A percentile compares a stretch with the other conserved stretches of the same genome.
These are phyloP conservation scores for Pseudogymnoascus destructans DNA, from an alignment of 2,329 filamentous ascomycete species.

Conservation along the genomic window DNA sequence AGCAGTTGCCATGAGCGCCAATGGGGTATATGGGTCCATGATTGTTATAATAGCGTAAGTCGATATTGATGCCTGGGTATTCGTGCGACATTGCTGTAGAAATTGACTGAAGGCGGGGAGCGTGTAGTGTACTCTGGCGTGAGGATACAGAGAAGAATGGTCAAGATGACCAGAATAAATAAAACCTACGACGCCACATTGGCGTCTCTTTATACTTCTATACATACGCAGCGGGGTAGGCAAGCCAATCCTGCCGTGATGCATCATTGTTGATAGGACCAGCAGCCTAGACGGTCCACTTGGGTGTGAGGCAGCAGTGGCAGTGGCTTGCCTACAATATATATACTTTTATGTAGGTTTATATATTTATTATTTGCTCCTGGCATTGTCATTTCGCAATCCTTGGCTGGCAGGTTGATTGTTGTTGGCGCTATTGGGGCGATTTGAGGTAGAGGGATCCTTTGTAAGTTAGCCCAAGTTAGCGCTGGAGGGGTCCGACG, in stretches of 20 bases:
- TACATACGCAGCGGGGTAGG: neutral
- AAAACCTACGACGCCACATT: neutral
- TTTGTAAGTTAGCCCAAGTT: no score
- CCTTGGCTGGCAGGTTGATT: neutral
- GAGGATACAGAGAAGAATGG: neutral
- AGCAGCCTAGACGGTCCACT: neutral
- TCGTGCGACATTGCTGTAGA: neutral
- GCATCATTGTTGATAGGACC: neutral
- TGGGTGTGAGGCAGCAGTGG: slow-evolving; percentile 1
- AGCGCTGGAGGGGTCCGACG: neutral
- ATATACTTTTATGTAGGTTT: neutral
- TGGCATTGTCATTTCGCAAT: neutral
- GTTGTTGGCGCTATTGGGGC: neutral
- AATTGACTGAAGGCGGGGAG: neutral
- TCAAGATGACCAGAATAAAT: neutral
- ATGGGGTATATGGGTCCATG: neutral
- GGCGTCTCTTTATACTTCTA: slow-evolving; percentile 7
- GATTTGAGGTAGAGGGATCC: neutral
- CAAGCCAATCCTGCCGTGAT: neutral
- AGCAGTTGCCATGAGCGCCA: neutral
- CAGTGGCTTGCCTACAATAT: slow-evolving; percentile 1
- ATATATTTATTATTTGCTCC: neutral
- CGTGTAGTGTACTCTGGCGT: neutral
- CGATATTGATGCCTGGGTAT: slow-evolving; percentile 8
- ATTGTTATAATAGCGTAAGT: neutral